Evolutionary conservation across 2,329 filamentous ascomycete genomes (phyloP).

Genomic region (Sporothrix pallida): DNA sequence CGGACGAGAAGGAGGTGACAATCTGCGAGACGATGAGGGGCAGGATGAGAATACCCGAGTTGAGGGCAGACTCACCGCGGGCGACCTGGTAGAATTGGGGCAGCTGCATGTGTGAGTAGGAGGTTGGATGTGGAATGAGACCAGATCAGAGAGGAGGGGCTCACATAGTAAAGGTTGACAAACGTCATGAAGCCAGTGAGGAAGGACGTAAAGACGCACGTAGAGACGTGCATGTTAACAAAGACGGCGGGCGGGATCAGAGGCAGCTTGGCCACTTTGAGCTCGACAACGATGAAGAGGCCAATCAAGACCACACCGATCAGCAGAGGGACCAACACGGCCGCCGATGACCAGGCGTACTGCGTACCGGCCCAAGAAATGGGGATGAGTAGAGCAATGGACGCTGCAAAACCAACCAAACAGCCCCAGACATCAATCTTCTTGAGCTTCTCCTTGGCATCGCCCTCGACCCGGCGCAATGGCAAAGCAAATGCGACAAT

Average conservation of each 20-base stretch:
- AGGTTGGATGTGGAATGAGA: background rate
- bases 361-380: conserved; percentile 63
- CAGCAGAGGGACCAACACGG: conserved; percentile 63
- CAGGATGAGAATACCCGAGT: conserved; percentile 37
- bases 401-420: conserved; percentile 57
- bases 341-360: conserved; percentile 60
- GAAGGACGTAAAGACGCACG: background rate
- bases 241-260: conserved; percentile 24
- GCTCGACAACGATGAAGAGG: conserved; percentile 30
- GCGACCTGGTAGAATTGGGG: conserved; percentile 2
- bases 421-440: conserved; percentile 67
- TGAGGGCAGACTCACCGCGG: conserved; percentile 4
- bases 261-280: conserved; percentile 31
- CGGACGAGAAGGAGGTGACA: background rate
- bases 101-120: background rate
- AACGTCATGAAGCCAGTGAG: conserved; percentile 35
- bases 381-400: conserved; percentile 67
- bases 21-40: conserved; percentile 32
- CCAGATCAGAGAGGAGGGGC: background rate
- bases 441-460: conserved; percentile 53
- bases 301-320: conserved; percentile 16
- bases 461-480: conserved; percentile 52
- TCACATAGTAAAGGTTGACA: conserved; percentile 1
- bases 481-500: conserved; percentile 53
- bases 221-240: background rate